Conservation (phyloP, 2,329 filamentous ascomycete genomes). For the Pyrenochaeta sp. region DNA sequence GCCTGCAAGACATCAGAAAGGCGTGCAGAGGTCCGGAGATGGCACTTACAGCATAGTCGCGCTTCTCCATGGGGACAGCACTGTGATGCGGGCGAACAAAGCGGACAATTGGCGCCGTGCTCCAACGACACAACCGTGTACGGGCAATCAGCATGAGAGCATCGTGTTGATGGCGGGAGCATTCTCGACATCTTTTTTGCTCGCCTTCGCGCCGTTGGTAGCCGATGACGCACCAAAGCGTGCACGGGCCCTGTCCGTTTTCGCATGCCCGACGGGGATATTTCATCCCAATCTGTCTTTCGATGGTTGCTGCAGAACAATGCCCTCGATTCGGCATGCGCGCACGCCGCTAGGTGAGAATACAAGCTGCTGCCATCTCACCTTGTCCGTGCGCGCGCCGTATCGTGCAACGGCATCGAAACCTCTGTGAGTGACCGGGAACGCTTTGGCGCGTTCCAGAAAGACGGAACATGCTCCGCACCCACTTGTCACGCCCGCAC, state of each 20-base stretch:
- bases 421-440: too few species aligned
- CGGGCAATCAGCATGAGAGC: conserved; percentile 41
- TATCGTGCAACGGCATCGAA: too few species aligned
- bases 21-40: not conserved
- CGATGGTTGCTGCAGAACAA: not conserved
- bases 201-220: conserved; percentile 19
- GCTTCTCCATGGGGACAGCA: conserved; percentile 35
- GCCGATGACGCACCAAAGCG: conserved; percentile 33
- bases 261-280: conserved; percentile 3
- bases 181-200: conserved; percentile 20
- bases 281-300: conserved; percentile 2
- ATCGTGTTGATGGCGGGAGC: conserved; percentile 23
- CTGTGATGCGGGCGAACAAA: conserved; percentile 25
- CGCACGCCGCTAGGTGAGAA: too few species aligned
- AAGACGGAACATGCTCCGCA: too few species aligned
- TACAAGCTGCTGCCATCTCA: too few species aligned
- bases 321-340: too few species aligned
- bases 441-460: too few species aligned
- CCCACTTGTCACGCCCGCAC: too few species aligned
- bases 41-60: conserved; percentile 44
- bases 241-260: conserved; percentile 18
- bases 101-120: conserved; percentile 16
- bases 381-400: too few species aligned
- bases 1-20: conserved; percentile 54
- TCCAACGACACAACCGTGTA: conserved; percentile 25